Base-by-base conservation (phyloP, 108 stramenopile genomes). In the Licmophora abbreviata region DNA sequence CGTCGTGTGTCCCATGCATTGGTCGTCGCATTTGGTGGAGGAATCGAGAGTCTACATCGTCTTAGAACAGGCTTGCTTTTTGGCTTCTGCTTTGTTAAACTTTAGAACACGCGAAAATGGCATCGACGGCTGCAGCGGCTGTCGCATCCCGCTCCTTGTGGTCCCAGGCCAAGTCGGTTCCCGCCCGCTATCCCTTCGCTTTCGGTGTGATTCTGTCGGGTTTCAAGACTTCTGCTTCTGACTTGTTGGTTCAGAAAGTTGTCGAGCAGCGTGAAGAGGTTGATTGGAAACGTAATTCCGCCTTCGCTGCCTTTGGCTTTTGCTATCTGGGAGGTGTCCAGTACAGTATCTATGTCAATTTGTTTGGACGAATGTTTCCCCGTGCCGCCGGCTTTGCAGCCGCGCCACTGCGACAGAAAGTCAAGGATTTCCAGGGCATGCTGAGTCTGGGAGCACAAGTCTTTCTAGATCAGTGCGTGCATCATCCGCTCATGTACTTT, bases 401-500 rank as follows among this genome's bases (percentile, higher is more conserved):
- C 44, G 79, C 79, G 48, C 57, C 79, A 0, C 28, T 88, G 9
- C 42, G 66, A 8, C 79, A 85, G 17, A 94, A 94, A 64, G 9
- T 87, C 22, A 70, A 63, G 41, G 88, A 91, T 56, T 44, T 51
- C 18, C 56, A 56, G 38, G 93, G 89, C 17, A 59, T 84, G 32
- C 9, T 25, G 1, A 56, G 58, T 22, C 23, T 82, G 26, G 45
- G 25, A 21, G 71, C 60, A 15, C 68, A 77, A 25, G 29, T 79
- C 2, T 76, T 75, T 41, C 32, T 85, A n/a, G 83, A 81, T 64
- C 76, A 77, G 51, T 75, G 64, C 56, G 73, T 88, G 0, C 82
- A 88, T 66, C 93, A 95, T 68, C 93, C 93, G 8, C 43, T 92
- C 8, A 69, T 89, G 63, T 95, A 95, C 61, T 95, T 95, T 59